Evolutionary conservation across 2,329 filamentous ascomycete species (phyloP), one percentile per base, ranked within the genome.

Genomic region (Trichoderma simmonsii): DNA sequence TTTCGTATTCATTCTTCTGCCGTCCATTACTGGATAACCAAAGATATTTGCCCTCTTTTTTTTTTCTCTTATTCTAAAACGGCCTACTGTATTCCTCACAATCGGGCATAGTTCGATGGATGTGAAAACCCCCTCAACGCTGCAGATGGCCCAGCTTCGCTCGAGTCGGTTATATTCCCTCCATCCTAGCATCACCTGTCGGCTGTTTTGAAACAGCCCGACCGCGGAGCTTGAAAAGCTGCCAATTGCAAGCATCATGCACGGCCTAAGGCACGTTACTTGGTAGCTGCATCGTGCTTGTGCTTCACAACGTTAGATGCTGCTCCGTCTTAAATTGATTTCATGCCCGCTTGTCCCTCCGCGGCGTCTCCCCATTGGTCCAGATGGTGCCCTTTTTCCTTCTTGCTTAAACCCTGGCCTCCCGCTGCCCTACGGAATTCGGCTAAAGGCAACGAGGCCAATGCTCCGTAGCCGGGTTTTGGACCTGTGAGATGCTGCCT

Each of bases 391-490:
- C 21, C 28, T 60, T 34, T 65, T 62, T 3, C 32, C 28, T 60
- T 34, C 51, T 39, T 24, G 15, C 14, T 21, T 12, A 24, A 51
- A 28, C 36, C 60, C 60, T 36, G 34, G 43, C 28, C 14, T 32
- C 39, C 62, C 28, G 62, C 62, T 34, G 62, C 62, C 62, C 43
- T 65, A 65, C 43, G 62, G 62, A 65, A 34, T 54, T 65, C 43
- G 62, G 62, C 62, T 65, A 65, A 65, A 65, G 62, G 30, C 62
- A 39, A 30, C 26, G 30, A 34, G 62, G 62, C 14, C 60, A 62
- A 62, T 26, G 60, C 34, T 28, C 60, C 60, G 34, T 62, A 43
- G 59, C 32, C n/a, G n/a, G 4, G 9, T 51, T 12, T 51, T 51
- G 43, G 43, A 24, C 43, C n/a, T 51, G 43, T 21, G n/a, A 51